Conservation (phyloP, 2,329 filamentous ascomycete species). For the Fusarium sp. region DNA sequence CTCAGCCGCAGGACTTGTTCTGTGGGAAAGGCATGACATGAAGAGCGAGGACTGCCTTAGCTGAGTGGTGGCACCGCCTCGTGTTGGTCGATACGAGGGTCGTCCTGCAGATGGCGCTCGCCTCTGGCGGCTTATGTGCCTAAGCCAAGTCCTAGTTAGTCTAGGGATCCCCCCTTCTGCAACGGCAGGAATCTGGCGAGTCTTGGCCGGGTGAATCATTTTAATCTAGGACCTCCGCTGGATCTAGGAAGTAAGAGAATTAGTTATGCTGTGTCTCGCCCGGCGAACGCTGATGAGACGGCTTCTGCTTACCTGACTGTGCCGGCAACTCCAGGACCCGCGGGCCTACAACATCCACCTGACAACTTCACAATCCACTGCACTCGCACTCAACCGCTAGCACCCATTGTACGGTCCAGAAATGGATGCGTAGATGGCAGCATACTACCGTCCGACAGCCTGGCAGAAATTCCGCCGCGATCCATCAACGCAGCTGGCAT, state of each 20-base stretch:
- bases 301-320: background rate
- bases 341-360: background rate
- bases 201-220: constrained; percentile 6
- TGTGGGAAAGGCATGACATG: constrained; percentile 26
- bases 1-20: constrained; percentile 19
- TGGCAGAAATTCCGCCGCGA: constrained; percentile 23
- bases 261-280: background rate
- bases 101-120: constrained; percentile 37
- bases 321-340: constrained; percentile 5
- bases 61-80: constrained; percentile 37
- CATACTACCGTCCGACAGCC: background rate
- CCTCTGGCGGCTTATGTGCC: constrained; percentile 32
- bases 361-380: background rate
- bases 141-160: constrained; percentile 26
- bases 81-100: constrained; percentile 42
- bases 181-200: constrained; percentile 30
- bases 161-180: constrained; percentile 13
- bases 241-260: background rate
- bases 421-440: constrained; percentile 5
- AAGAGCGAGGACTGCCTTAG: constrained; percentile 10
- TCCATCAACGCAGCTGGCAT: constrained; percentile 3
- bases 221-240: constrained; percentile 1
- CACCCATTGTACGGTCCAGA: background rate
- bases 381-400: background rate
- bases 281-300: background rate